Evolutionary conservation across 441 rosid genomes (phyloP).

Genomic region (Theobroma grandiflorum): DNA sequence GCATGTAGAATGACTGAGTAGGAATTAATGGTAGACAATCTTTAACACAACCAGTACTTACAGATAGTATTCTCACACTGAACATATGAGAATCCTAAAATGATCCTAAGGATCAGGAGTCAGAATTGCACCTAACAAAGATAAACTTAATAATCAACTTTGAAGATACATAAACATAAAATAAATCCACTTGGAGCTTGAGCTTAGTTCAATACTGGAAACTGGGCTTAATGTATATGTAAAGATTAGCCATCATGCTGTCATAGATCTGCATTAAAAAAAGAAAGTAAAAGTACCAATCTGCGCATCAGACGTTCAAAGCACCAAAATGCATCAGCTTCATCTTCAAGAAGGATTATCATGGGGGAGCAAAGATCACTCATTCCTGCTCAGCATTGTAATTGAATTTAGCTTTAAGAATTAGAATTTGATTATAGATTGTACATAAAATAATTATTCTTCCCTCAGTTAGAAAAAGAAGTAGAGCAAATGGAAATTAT

Average conservation of each 20-base stretch:
- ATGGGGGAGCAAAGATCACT: constrained; percentile 98
- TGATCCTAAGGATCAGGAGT: background rate
- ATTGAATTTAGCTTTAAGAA: constrained; percentile 23
- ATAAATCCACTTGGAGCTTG: background rate
- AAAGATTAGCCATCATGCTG: constrained; percentile 12
- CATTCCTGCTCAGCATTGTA: constrained; percentile 67
- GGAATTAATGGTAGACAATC: background rate
- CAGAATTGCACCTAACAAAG: background rate
- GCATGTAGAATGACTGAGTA: background rate
- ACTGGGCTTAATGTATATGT: background rate
- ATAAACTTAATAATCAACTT: background rate
- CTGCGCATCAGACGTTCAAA: constrained; percentile 96
- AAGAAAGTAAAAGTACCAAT: constrained; percentile 58
- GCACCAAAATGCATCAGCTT: constrained; percentile 98
- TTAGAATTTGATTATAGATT: constrained; percentile 22
- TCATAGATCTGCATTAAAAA: background rate
- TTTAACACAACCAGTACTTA: background rate
- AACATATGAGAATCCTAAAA: background rate
- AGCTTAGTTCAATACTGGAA: background rate
- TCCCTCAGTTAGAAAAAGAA: background rate
- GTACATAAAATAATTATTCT: background rate
- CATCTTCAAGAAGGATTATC: constrained; percentile 90
- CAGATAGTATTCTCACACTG: background rate
- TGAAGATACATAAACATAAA: background rate
- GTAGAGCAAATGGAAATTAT: constrained; percentile 11